These are phyloP conservation scores for Kwoniella mangroviensis DNA, from an alignment of 768 basidiomycete genomes.

Conservation along the genomic window DNA sequence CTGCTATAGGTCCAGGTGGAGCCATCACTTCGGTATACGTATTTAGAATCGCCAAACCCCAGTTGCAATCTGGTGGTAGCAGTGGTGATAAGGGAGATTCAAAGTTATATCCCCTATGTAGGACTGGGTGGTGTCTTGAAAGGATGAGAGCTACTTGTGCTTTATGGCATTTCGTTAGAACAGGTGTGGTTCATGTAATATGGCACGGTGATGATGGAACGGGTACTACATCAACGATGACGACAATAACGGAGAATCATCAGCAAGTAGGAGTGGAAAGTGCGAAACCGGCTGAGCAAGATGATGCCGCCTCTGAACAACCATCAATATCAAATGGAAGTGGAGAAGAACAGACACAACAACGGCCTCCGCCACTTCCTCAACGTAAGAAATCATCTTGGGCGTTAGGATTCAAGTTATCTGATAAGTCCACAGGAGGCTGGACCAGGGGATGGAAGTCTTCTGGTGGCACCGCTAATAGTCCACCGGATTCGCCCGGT, in stretches of 20 bases:
- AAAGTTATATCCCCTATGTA: slow-evolving; percentile 73
- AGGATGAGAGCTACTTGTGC: slow-evolving; percentile 85
- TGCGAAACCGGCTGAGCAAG: background rate
- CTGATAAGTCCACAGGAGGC: slow-evolving; percentile 22
- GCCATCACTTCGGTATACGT: slow-evolving; percentile 50
- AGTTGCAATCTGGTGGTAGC: slow-evolving; percentile 19
- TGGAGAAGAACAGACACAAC: background rate
- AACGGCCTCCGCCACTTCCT: slow-evolving; percentile 24
- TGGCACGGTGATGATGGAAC: slow-evolving; percentile 76
- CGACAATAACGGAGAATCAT: no score
- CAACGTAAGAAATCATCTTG: slow-evolving; percentile 39
- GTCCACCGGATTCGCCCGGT: slow-evolving; percentile 38
- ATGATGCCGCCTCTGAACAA: no score
- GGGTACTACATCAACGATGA: slow-evolving; percentile 15
- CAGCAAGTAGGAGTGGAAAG: background rate
- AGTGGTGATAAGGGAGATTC: slow-evolving; percentile 37
- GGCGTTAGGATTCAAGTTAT: slow-evolving; percentile 47
- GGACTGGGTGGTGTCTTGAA: slow-evolving; percentile 80
- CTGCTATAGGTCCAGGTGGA: slow-evolving; percentile 24
- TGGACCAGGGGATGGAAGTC: slow-evolving; percentile 38
- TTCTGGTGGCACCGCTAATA: slow-evolving; percentile 7
- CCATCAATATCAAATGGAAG: background rate
- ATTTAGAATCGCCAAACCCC: slow-evolving; percentile 55
- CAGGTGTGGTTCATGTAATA: slow-evolving; percentile 77
- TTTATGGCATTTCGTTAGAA: slow-evolving; percentile 85